Conservation (phyloP, 148 eudicot genomes). For the Rhododendron simsii region DNA sequence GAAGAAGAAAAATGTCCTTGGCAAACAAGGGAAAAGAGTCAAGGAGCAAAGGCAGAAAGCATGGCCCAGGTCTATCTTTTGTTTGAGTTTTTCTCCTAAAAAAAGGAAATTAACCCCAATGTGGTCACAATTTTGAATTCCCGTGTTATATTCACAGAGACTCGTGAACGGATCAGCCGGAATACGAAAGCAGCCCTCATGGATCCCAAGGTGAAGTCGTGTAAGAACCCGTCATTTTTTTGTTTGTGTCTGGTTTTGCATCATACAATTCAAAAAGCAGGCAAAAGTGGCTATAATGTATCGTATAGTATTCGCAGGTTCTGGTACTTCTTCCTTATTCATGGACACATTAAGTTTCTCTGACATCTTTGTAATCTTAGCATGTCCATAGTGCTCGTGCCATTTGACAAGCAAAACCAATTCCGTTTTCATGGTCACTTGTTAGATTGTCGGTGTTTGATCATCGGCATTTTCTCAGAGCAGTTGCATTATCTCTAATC, state of each 20-base stretch:
- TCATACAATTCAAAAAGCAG: background rate
- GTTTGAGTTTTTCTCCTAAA: background rate
- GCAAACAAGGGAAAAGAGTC: constrained; percentile 84
- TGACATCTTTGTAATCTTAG: background rate
- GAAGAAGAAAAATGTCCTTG: constrained; percentile 53
- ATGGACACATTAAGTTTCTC: constrained; percentile 1
- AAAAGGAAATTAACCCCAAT: background rate
- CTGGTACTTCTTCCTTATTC: background rate
- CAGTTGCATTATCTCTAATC: constrained; percentile 5
- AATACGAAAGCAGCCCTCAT: constrained; percentile 79
- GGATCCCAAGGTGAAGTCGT: constrained; percentile 99
- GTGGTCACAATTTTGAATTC: constrained; percentile 2
- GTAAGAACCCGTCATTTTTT: constrained; percentile 53
- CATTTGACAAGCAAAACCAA: background rate
- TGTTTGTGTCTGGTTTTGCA: background rate
- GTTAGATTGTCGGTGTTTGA: background rate
- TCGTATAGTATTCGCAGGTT: background rate
- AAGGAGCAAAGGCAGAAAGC: constrained; percentile 87
- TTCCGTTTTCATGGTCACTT: background rate
- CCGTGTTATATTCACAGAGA: constrained; percentile 43
- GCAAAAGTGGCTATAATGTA: background rate
- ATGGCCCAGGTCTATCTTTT: constrained; percentile 44
- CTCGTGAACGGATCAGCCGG: constrained; percentile 62
- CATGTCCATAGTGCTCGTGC: background rate
- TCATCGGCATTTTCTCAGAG: background rate